These are phyloP conservation scores for Chlamydomonas reinhardtii DNA, from an alignment of 163 green algal genomes.

Conservation along the genomic window DNA sequence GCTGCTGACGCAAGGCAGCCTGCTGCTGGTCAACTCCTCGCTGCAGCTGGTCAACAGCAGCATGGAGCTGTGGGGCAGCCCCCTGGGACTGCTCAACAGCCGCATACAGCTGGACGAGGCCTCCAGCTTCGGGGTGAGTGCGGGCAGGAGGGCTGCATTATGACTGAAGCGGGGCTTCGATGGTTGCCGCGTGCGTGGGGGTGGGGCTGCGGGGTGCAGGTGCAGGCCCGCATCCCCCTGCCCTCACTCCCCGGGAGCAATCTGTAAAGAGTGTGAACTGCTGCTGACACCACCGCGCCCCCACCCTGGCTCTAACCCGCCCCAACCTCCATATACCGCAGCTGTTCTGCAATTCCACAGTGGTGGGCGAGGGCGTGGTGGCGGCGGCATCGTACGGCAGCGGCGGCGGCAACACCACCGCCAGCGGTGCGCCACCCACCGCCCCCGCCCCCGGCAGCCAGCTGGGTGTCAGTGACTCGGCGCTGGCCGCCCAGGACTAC, in stretches of 20 bases:
- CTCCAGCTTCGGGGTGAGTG: not conserved
- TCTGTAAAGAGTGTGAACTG: no score
- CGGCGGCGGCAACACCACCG: not conserved
- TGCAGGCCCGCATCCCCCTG: no score
- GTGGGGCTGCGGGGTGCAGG: no score
- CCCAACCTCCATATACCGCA: not conserved
- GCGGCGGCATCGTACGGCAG: not conserved
- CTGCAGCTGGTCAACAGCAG: conserved; percentile 34
- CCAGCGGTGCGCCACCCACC: no score
- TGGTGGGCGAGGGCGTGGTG: not conserved
- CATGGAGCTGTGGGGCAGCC: conserved; percentile 30
- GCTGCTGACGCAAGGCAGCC: conserved; percentile 6
- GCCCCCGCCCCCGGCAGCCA: no score
- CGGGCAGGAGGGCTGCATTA: not conserved
- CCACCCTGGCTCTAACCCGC: not conserved
- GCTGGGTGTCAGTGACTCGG: not conserved
- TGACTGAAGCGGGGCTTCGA: no score
- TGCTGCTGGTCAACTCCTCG: conserved; percentile 9
- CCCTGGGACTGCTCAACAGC: conserved; percentile 4
- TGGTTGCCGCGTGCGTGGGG: no score
- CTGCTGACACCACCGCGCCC: no score
- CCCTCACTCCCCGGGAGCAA: no score
- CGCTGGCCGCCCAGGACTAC: not conserved
- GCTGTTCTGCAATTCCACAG: conserved; percentile 1
- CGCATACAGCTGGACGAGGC: conserved; percentile 27